Evolutionary conservation across 2,329 filamentous ascomycete species (phyloP).

Genomic region (Rachicladosporium sp.): DNA sequence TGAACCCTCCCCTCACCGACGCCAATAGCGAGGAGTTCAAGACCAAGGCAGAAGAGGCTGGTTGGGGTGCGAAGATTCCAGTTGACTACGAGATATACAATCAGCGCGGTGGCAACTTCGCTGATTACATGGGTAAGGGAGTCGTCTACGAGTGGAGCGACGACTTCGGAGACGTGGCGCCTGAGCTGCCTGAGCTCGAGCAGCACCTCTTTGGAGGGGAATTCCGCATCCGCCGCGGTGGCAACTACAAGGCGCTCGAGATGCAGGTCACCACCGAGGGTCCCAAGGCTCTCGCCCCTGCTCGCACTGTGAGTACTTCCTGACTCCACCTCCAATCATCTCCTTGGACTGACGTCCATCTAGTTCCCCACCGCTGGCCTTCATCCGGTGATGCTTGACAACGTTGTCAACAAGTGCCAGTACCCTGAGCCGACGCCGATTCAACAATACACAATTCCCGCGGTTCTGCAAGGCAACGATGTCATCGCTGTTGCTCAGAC

Average conservation of each 20-base stretch:
- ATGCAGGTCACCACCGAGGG: constrained; percentile 42
- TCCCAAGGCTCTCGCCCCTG: constrained; percentile 33
- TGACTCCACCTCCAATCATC: constrained; percentile 6
- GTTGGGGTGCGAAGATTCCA: constrained; percentile 17
- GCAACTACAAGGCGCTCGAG: constrained; percentile 48
- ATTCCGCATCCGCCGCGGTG: constrained; percentile 43
- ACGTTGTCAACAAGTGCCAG: constrained; percentile 54
- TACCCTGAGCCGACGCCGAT: constrained; percentile 73
- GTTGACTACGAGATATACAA: constrained; percentile 18
- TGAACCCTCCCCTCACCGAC: too few relatives aligned
- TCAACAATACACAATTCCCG: constrained; percentile 72
- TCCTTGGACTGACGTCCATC: constrained; percentile 7
- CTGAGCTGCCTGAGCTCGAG: constrained; percentile 58
- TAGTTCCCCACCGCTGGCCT: constrained; percentile 67
- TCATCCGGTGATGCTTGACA: constrained; percentile 71
- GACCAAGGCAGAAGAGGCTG: constrained; percentile 11
- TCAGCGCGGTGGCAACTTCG: constrained; percentile 6
- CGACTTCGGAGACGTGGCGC: constrained; percentile 76
- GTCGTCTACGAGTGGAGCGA: constrained; percentile 71
- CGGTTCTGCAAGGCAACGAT: constrained; percentile 64
- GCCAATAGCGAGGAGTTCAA: constrained; percentile 4
- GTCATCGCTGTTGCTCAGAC: constrained; percentile 87
- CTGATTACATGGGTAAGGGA: constrained; percentile 43
- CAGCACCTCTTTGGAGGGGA: constrained; percentile 55
- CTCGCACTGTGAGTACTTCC: constrained; percentile 34